These are phyloP conservation scores for Tulasnella sp. DNA, from an alignment of 768 basidiomycete genomes.

Conservation along the genomic window DNA sequence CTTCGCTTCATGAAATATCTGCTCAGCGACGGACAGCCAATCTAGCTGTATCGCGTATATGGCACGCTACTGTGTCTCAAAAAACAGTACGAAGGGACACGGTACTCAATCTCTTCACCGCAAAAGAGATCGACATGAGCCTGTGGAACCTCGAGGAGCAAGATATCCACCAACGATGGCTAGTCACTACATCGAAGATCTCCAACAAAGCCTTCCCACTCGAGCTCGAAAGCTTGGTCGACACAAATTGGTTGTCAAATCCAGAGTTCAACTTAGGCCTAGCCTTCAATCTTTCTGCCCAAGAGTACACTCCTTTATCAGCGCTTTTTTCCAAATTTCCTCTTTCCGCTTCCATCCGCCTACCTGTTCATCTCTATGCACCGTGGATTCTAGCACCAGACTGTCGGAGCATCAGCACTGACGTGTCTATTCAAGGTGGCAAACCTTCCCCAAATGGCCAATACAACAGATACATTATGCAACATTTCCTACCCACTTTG, in stretches of 20 bases:
- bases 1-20: neutral
- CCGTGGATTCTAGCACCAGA: conserved; percentile 12
- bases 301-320: neutral
- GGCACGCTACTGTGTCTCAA: neutral
- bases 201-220: neutral
- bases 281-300: neutral
- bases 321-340: neutral
- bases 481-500: neutral
- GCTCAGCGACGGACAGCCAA: neutral
- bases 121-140: neutral
- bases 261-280: neutral
- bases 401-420: conserved; percentile 1
- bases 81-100: neutral
- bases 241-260: neutral
- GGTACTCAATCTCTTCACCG: neutral
- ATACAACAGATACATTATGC: neutral
- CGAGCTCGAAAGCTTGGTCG: neutral
- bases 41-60: neutral
- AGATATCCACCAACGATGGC: neutral
- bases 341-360: neutral
- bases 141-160: too few relatives aligned
- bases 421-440: neutral
- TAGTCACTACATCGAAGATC: neutral
- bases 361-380: conserved; percentile 11
- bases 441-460: neutral